These are phyloP conservation scores for Narthecium ossifragum DNA, from an alignment of 106 monocot genomes.

Conservation along the genomic window DNA sequence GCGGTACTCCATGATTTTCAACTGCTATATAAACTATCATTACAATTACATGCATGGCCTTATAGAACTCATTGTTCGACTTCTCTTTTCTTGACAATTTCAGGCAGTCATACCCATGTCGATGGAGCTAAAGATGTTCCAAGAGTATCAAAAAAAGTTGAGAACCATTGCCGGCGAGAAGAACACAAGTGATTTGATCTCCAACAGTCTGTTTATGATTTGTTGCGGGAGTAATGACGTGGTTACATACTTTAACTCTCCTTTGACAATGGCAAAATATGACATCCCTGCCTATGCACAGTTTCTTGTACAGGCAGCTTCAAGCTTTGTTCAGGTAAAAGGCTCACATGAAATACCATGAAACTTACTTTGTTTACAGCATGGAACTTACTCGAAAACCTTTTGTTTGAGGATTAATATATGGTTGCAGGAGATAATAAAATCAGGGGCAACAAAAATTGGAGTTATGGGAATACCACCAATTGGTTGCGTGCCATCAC, in stretches of 20 bases:
- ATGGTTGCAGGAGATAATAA: conserved; percentile 1
- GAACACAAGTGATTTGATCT: background rate
- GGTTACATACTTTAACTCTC: background rate
- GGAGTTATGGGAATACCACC: conserved; percentile 9
- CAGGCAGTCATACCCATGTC: background rate
- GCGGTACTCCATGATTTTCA: conserved; percentile 1
- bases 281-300: background rate
- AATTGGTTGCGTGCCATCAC: conserved; percentile 9
- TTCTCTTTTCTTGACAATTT: background rate
- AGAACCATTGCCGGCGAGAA: background rate
- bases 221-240: conserved; percentile 1
- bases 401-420: background rate
- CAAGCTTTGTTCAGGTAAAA: conserved; percentile 2
- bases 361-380: background rate
- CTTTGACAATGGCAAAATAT: background rate
- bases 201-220: background rate
- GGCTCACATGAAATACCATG: background rate
- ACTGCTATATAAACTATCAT: background rate
- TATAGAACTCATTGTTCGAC: background rate
- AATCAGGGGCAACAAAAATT: conserved; percentile 9
- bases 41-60: background rate
- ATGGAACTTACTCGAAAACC: background rate
- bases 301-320: background rate
- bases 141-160: background rate
- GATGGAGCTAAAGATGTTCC: background rate